These are phyloP conservation scores for Aeschynomene evenia DNA, from an alignment of 306 rosid species.

Conservation along the genomic window DNA sequence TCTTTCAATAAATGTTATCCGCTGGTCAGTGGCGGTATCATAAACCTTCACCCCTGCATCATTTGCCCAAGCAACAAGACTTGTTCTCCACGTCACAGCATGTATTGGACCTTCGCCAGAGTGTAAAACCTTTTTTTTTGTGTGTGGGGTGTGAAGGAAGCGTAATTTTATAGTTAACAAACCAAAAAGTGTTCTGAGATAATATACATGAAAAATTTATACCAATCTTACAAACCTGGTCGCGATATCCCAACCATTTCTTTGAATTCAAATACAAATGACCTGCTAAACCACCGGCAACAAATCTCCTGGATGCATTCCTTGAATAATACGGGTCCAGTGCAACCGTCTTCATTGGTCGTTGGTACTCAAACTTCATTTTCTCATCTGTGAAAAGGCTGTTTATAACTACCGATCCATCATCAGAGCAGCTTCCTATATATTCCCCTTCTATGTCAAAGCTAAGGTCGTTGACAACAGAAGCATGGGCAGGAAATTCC, in stretches of 20 bases:
- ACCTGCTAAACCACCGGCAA: constrained; percentile 97
- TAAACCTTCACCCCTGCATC: constrained; percentile 96
- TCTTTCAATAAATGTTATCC: constrained; percentile 90
- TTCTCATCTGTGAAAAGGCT: constrained; percentile 83
- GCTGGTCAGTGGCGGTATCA: constrained; percentile 86
- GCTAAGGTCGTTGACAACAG: constrained; percentile 88
- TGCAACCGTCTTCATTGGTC: constrained; percentile 93
- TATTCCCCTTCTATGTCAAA: constrained; percentile 89
- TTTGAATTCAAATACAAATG: constrained; percentile 78
- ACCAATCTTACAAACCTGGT: constrained; percentile 65
- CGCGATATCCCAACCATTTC: constrained; percentile 92
- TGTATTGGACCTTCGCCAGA: constrained; percentile 99
- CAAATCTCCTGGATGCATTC: constrained; percentile 82
- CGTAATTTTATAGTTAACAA: constrained; percentile 28
- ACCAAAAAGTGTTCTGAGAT: constrained; percentile 9
- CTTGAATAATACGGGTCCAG: constrained; percentile 82
- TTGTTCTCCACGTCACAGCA: constrained; percentile 92
- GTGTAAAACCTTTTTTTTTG: constrained; percentile 81
- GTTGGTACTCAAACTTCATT: constrained; percentile 90
- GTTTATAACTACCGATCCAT: constrained; percentile 79
- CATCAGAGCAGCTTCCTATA: constrained; percentile 96
- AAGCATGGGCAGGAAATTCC: constrained; percentile 77
- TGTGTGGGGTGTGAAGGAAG: not conserved
- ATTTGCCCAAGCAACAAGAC: constrained; percentile 98
- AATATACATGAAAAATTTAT: constrained; percentile 1